Evolutionary conservation across 1,284 basidiomycete species (phyloP).

Genomic region (Prillingera fragicola): DNA sequence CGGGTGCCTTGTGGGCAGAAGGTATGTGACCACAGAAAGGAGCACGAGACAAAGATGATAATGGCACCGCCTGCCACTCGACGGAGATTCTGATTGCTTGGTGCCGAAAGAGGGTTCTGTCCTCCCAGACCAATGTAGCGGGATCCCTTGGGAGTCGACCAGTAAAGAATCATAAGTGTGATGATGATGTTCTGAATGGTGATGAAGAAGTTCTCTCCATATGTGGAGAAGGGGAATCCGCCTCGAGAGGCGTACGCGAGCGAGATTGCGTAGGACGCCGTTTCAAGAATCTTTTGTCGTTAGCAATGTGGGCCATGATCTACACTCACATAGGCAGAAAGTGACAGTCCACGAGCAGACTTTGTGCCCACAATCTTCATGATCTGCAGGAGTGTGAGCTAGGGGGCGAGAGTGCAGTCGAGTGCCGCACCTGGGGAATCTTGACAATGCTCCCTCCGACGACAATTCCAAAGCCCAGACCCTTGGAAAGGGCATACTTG

Average conservation of each 20-base stretch:
- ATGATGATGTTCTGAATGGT: slow-evolving; percentile 76
- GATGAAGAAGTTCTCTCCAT: slow-evolving; percentile 88
- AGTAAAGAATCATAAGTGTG: slow-evolving; percentile 71
- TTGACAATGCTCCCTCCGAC: slow-evolving; percentile 90
- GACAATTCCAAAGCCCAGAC: slow-evolving; percentile 85
- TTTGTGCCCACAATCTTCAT: slow-evolving; percentile 54
- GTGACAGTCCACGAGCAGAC: slow-evolving; percentile 76
- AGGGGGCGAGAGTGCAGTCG: slow-evolving; percentile 53
- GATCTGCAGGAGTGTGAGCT: slow-evolving; percentile 52
- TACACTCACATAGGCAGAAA: slow-evolving; percentile 61
- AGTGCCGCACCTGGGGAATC: slow-evolving; percentile 74
- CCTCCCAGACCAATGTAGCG: slow-evolving; percentile 9
- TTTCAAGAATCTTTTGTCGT: slow-evolving; percentile 58
- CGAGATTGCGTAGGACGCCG: slow-evolving; percentile 77
- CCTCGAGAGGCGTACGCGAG: slow-evolving; percentile 79
- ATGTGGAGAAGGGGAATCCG: slow-evolving; percentile 86
- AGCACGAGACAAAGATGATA: slow-evolving; percentile 48
- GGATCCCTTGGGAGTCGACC: slow-evolving; percentile 15
- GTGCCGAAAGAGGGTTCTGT: background rate
- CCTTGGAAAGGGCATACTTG: slow-evolving; percentile 87
- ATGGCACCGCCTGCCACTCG: slow-evolving; percentile 46
- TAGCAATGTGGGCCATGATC: background rate
- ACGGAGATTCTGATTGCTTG: background rate
- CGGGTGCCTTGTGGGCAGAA: slow-evolving; percentile 30
- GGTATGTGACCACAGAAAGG: slow-evolving; percentile 51